Conservation (phyloP, 495 filamentous ascomycete genomes). For the Trichoderma asperelloides region DNA sequence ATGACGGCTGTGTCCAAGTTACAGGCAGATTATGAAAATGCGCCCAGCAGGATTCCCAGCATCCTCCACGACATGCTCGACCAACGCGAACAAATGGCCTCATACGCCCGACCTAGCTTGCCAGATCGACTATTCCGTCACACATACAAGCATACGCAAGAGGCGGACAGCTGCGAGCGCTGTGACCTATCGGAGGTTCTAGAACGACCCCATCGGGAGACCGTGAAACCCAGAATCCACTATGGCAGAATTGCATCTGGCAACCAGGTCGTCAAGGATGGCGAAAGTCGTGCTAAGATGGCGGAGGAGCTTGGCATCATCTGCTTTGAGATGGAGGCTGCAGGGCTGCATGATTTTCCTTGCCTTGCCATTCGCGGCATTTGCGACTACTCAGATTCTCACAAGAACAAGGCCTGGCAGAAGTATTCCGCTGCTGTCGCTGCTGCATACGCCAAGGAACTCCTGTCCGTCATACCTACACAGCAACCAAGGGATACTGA, state of each 20-base stretch:
- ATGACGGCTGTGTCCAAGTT: constrained; percentile 23
- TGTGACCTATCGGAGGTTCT: constrained; percentile 16
- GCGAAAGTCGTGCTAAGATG: constrained; percentile 6
- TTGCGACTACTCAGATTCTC: constrained; percentile 28
- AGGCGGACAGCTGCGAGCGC: constrained; percentile 14
- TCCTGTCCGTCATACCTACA: constrained; percentile 11
- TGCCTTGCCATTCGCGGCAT: constrained; percentile 30
- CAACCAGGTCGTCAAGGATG: constrained; percentile 2
- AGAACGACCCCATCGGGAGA: constrained; percentile 17
- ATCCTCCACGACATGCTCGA: constrained; percentile 18
- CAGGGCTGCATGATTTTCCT: constrained; percentile 32
- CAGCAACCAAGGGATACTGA: not conserved
- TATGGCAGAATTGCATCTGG: not conserved
- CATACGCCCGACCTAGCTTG: constrained; percentile 16
- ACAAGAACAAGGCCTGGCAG: constrained; percentile 31
- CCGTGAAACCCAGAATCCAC: constrained; percentile 11
- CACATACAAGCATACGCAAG: constrained; percentile 21
- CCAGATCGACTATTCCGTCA: constrained; percentile 24
- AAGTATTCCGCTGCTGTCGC: constrained; percentile 23
- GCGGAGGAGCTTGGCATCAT: constrained; percentile 16
- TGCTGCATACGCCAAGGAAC: constrained; percentile 25
- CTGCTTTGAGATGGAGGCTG: constrained; percentile 41
- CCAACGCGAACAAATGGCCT: constrained; percentile 8
- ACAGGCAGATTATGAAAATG: constrained; percentile 18
- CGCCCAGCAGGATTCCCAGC: constrained; percentile 13